Conservation (phyloP, 208 protist species). For the Balamuthia mandrillaris region DNA sequence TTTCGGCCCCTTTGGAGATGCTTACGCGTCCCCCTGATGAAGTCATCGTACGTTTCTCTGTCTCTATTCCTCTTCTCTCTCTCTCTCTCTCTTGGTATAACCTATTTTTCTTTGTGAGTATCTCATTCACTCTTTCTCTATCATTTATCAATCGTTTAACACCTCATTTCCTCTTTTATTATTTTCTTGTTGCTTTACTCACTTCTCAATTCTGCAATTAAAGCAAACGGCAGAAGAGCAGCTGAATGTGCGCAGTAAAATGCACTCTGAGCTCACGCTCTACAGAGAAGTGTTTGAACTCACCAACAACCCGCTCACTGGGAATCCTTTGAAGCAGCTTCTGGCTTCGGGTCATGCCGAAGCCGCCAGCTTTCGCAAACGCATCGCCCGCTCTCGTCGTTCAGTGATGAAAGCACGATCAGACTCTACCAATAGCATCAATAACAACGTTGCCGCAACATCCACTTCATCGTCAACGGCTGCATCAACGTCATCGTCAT, state of each 20-base stretch:
- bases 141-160: too few relatives aligned
- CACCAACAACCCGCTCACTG: neutral
- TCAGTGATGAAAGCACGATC: neutral
- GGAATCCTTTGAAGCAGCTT: neutral
- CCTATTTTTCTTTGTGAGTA: too few relatives aligned
- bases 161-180: too few relatives aligned
- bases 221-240: too few relatives aligned
- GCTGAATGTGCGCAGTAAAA: neutral
- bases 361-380: neutral
- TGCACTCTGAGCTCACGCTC: neutral
- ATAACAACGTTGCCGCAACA: too few relatives aligned
- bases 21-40: neutral
- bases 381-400: neutral
- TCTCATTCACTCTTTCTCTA: too few relatives aligned
- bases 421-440: neutral
- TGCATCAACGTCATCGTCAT: neutral
- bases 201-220: too few relatives aligned
- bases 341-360: neutral
- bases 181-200: too few relatives aligned
- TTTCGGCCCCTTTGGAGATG: neutral
- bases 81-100: too few relatives aligned
- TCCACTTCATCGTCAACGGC: neutral
- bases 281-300: conserved; percentile 9
- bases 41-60: neutral
- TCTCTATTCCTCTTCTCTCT: too few relatives aligned